Evolutionary conservation across 192 early-diverging fungal species (phyloP), one percentile per base, ranked within the genome.

Genomic region (Glomus cerebriforme): DNA sequence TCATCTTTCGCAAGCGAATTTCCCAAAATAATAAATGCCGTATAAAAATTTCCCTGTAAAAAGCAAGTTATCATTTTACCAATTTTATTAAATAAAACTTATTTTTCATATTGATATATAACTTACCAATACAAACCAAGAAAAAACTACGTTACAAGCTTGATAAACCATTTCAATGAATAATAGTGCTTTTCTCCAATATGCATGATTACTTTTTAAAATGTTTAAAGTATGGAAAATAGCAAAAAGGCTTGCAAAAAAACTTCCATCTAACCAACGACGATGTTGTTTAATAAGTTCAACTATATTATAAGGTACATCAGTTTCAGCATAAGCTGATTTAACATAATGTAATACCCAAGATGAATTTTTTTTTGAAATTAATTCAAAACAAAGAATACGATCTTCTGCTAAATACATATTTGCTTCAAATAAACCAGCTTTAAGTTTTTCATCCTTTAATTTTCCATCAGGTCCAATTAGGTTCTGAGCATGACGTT

Each of bases 231-330:
- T 95, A 84, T 97, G 90, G 7, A 83, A 86, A 60, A 94, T 82
- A 22, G 95, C 93, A 86, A 96, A 95, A 63, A 98, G 88, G 32
- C 91, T 90, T 4, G 96, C 96, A 85, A 98, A 98, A 88, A 95
- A 96, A 13, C 93, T 93, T 45, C 96, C 96, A 86, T 96, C 95
- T 75, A 95, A 90, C 97, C 97, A 99, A 82, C 97, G 91, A 64
- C 97, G 91, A 72, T 96, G 90, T 87, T 99, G 97, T 34, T 94
- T 95, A 60, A 99, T 96, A 62, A 98, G 92, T 83, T 98, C 97
- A 37, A 92, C 88, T 43, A 94, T 85, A 1, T 83, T 79, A 45
- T 87, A 82, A 13, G 94, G 94, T n/a, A 95, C 94, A 88, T 95
- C 94, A 9, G 94, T 95, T 66, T 94, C 94, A 79, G 91, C 94